Base-by-base conservation (phyloP, 768 basidiomycete species). In the Lanmaoa rubissima region DNA sequence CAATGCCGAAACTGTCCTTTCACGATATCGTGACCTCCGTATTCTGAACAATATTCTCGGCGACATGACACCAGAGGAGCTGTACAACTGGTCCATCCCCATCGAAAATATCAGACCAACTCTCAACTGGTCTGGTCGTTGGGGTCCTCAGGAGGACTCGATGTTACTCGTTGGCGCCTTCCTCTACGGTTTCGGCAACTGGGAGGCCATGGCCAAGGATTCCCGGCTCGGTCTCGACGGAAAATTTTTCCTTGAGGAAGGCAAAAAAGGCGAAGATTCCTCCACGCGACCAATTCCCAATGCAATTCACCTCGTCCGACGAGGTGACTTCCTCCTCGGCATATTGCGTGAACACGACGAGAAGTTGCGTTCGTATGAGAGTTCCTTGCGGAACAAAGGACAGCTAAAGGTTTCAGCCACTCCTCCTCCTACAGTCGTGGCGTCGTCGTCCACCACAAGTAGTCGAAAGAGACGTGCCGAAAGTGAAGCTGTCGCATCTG, bases 181-280 rank as follows among this genome's bases (percentile, higher is more conserved):
- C 78, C 66, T 88, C 19, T 89, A 98, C 64, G 97, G 97, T 19
- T 96, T 98, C 69, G 96, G 95, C 14, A 92, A 90, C 67, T 99
- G 97, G 97, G 97, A 98, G 68, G 82, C 83, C 26, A 98, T 98
- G 80, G 83, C 85, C 54, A 92, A 94, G 74, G 97, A 99, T 69
- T 72, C 83, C 13, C 83, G 83, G 57, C 85, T 99, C 13, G 85
- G 86, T 2, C 79, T 99, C 14, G 82, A 85, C 2, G 93, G 89
- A 72, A 98, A 98, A 70, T 96, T 99, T 77, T 98, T 98, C 85
- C 80, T 99, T 50, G 97, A 98, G 69, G 95, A 98, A 72, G 92
- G 90, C 64, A 98, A 98, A 78, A 96, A 97, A 73, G 88, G 86
- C 34, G 90, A 93, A 75, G 90, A 94, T 65, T 75, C 86, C 39